Conservation (phyloP, 192 early-diverging fungal genomes). For the Coemansia sp. region DNA sequence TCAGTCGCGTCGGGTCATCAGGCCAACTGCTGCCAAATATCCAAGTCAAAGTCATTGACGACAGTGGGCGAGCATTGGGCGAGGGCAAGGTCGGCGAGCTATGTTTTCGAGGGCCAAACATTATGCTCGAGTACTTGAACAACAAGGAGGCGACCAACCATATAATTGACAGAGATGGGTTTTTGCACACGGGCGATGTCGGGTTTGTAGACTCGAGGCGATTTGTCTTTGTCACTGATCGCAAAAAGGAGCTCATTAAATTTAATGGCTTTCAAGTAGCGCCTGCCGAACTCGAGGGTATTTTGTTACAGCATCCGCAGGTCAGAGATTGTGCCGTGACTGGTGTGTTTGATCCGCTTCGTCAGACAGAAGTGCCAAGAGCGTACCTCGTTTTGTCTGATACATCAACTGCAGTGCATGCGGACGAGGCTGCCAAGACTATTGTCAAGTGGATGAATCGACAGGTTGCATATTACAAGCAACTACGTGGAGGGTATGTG, state of each 20-base stretch:
- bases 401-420: conserved; percentile 14
- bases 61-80: conserved; percentile 65
- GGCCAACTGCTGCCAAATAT: conserved; percentile 77
- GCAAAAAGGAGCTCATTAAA: conserved; percentile 92
- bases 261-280: conserved; percentile 82
- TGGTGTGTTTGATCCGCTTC: conserved; percentile 62
- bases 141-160: conserved; percentile 73
- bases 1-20: conserved; percentile 57
- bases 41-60: conserved; percentile 76
- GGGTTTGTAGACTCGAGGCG: conserved; percentile 67
- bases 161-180: conserved; percentile 73
- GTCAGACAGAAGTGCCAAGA: conserved; percentile 75
- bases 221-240: conserved; percentile 69
- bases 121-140: conserved; percentile 86
- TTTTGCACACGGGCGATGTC: conserved; percentile 85
- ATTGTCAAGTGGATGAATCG: conserved; percentile 62
- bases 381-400: conserved; percentile 70
- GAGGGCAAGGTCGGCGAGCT: conserved; percentile 82
- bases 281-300: conserved; percentile 84
- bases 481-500: conserved; percentile 75
- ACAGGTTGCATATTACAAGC: conserved; percentile 74
- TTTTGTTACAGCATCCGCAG: conserved; percentile 69
- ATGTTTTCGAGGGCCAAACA: conserved; percentile 82
- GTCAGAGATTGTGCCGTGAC: conserved; percentile 75
- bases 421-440: conserved; percentile 28